Evolutionary conservation across 805 yeast species (phyloP), one percentile per base, ranked within the genome.

Genomic region (Kregervanrija delftensis): DNA sequence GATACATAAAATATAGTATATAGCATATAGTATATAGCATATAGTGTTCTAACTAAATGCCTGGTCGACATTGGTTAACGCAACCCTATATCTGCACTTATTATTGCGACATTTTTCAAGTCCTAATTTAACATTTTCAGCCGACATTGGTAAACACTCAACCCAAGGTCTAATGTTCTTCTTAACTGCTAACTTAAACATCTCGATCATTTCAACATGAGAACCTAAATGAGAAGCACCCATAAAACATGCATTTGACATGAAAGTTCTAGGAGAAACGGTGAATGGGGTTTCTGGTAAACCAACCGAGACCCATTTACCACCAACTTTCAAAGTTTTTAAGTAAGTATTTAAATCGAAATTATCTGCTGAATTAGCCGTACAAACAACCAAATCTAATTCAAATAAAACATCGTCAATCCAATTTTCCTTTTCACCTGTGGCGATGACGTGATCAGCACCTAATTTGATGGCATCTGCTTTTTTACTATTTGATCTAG

Each of bases 151-250:
- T 41, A 83, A 65, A 28, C 69, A 67, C 64, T 83, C 87, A 42
- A 76, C 71, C 83, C 85, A 80, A 16, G 86, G 79, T 45, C 66
- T 69, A 56, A 83, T 69, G 36, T 70, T 64, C 53, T 80, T 70
- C 53, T 79, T 71, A 15, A 75, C 77, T 15, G 89, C 85, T 49
- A 85, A 59, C 38, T 78, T 67, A 53, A 86, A 70, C 79, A 86
- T 74, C 51, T 81, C 83, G 39, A 69, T 59, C 54, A 83, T 83
- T 65, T 84, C 90, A 41, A 61, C 62, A 60, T 79, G 78, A 39
- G 83, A 73, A 38, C 80, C 93, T 61, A 75, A 67, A 47, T 70
- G 69, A 11, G 88, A 79, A 9, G 83, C 70, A 43, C 81, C 83
- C 48, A 78, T 65, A 37, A 72, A 65, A 41, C 74, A 62, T 44